These are phyloP conservation scores for Camelina laxa DNA, from an alignment of 345 rosid species.

Conservation along the genomic window DNA sequence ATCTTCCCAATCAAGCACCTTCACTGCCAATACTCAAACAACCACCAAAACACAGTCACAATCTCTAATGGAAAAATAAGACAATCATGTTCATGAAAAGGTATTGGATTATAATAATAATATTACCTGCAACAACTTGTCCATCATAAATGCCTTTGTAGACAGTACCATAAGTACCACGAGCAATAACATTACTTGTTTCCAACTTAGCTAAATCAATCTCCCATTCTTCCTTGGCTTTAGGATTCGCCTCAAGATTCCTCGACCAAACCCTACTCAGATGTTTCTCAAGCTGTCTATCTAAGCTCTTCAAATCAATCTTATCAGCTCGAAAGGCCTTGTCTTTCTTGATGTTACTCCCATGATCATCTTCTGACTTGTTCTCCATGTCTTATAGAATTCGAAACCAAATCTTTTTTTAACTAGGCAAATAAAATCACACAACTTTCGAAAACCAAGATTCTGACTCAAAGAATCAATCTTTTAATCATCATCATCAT, in stretches of 20 bases:
- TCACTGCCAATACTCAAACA: constrained; percentile 54
- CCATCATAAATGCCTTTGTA: constrained; percentile 72
- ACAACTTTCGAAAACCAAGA: constrained; percentile 45
- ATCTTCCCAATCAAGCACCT: constrained; percentile 92
- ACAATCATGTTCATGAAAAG: neutral
- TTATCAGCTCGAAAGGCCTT: constrained; percentile 77
- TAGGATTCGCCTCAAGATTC: constrained; percentile 55
- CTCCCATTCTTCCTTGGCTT: constrained; percentile 87
- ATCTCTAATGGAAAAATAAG: constrained; percentile 9
- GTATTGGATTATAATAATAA: neutral
- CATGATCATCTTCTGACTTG: constrained; percentile 36
- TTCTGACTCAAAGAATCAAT: constrained; percentile 21
- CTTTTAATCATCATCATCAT: constrained; percentile 15
- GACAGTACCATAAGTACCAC: constrained; percentile 87
- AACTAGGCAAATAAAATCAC: constrained; percentile 35
- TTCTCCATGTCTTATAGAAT: constrained; percentile 35
- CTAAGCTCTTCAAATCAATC: constrained; percentile 87
- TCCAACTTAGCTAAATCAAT: constrained; percentile 83
- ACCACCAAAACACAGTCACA: constrained; percentile 20
- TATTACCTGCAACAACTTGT: constrained; percentile 87
- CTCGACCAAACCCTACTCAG: constrained; percentile 84
- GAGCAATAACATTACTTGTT: constrained; percentile 62
- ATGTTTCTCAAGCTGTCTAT: constrained; percentile 90
- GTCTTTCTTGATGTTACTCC: constrained; percentile 53
- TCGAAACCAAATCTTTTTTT: neutral